A percentile compares a stretch with the other conserved stretches of the same genome.
Evolutionary conservation across 345 rosid genomes (phyloP).

Genomic region (Citrus unshiu): DNA sequence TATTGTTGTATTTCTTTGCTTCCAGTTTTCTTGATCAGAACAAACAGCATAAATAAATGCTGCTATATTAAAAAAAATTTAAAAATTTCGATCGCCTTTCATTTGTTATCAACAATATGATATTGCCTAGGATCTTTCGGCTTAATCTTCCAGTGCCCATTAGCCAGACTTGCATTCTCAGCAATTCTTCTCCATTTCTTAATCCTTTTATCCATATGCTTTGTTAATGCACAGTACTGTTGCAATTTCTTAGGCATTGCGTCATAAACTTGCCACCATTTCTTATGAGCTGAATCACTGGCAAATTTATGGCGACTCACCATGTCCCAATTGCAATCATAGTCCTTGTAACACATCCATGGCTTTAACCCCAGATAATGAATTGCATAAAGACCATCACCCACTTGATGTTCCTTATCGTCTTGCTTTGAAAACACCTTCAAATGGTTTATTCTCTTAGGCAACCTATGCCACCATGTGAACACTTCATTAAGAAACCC

Average conservation of each 20-base stretch:
- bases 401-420: slow-evolving; percentile 10
- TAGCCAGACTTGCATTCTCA: too few relatives aligned
- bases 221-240: slow-evolving; percentile 48
- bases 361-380: slow-evolving; percentile 88
- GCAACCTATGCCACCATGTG: slow-evolving; percentile 90
- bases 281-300: slow-evolving; percentile 49
- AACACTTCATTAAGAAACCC: slow-evolving; percentile 77
- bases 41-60: too few relatives aligned
- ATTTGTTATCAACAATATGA: too few relatives aligned
- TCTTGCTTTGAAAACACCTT: slow-evolving; percentile 31
- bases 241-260: slow-evolving; percentile 52
- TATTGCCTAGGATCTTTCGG: too few relatives aligned
- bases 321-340: slow-evolving; percentile 88
- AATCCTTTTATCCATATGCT: slow-evolving; percentile 21
- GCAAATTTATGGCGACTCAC: slow-evolving; percentile 40
- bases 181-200: too few relatives aligned
- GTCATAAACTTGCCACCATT: slow-evolving; percentile 78
- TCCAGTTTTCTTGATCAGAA: too few relatives aligned
- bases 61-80: too few relatives aligned
- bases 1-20: too few relatives aligned
- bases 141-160: too few relatives aligned
- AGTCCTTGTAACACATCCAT: slow-evolving; percentile 87
- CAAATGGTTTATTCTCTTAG: slow-evolving; percentile 43
- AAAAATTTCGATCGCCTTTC: too few relatives aligned
- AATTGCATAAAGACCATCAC: slow-evolving; percentile 27